Evolutionary conservation across 495 filamentous ascomycete species (phyloP).

Genomic region (Cercophora newfieldiana): DNA sequence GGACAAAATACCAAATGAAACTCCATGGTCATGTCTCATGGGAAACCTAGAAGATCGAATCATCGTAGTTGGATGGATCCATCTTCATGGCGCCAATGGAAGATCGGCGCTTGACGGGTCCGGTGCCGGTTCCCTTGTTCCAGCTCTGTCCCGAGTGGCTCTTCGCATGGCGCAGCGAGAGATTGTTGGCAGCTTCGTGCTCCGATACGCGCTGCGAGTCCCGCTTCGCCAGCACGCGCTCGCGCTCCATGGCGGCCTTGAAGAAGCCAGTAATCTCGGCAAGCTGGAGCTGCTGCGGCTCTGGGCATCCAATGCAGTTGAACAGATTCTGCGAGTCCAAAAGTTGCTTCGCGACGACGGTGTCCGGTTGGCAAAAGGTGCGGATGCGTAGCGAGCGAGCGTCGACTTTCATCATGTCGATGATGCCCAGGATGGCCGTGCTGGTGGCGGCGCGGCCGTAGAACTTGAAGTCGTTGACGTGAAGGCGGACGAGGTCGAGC

Average conservation of each 20-base stretch:
- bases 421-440: slow-evolving; percentile 31
- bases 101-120: background rate
- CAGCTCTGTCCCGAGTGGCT: slow-evolving; percentile 10
- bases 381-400: slow-evolving; percentile 42
- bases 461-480: slow-evolving; percentile 46
- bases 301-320: slow-evolving; percentile 35
- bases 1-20: background rate
- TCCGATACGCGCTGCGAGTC: background rate
- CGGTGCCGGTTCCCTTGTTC: background rate
- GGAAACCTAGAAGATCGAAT: background rate
- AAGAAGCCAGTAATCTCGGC: slow-evolving; percentile 42
- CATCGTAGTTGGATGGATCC: background rate
- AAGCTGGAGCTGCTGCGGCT: slow-evolving; percentile 37
- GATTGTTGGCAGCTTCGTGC: background rate
- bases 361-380: slow-evolving; percentile 49
- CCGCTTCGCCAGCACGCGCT: slow-evolving; percentile 8
- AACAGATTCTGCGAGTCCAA: slow-evolving; percentile 42
- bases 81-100: background rate
- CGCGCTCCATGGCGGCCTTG: slow-evolving; percentile 36
- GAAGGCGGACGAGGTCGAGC: slow-evolving; percentile 42
- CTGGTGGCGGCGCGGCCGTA: slow-evolving; percentile 34
- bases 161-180: slow-evolving; percentile 11
- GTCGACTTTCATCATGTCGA: slow-evolving; percentile 43
- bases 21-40: background rate
- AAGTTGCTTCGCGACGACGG: slow-evolving; percentile 49